phyloP scores from a whole-genome alignment of 1,284 basidiomycete genomes.

The Xerocomus amazonicus region DNA sequence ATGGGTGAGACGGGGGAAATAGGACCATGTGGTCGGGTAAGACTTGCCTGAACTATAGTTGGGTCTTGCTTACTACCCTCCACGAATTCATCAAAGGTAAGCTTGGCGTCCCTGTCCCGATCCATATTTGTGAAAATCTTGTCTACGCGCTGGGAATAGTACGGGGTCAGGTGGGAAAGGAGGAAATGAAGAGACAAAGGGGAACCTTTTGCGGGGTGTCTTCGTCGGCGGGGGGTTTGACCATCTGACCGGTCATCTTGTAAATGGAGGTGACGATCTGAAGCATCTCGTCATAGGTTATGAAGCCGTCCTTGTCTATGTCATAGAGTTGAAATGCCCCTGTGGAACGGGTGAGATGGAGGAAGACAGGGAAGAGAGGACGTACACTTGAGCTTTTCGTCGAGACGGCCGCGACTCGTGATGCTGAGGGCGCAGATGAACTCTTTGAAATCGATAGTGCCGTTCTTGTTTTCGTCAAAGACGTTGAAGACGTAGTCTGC shows the following conservation, averaged over 20 bases:
- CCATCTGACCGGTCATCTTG: slow-evolving; percentile 99
- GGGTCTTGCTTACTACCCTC: slow-evolving; percentile 97
- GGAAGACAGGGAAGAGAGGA: slow-evolving; percentile 6
- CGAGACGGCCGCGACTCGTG: slow-evolving; percentile 89
- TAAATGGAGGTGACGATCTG: slow-evolving; percentile 95
- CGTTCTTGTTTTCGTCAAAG: slow-evolving; percentile 94
- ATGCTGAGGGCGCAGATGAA: slow-evolving; percentile 98
- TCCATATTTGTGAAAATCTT: slow-evolving; percentile 97
- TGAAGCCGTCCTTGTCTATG: slow-evolving; percentile 95
- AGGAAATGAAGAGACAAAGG: slow-evolving; percentile 5
- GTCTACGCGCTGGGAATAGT: slow-evolving; percentile 73
- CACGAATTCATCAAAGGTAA: slow-evolving; percentile 94
- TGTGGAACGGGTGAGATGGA: slow-evolving; percentile 36
- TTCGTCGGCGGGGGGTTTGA: slow-evolving; percentile 95
- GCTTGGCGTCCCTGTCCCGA: slow-evolving; percentile 81
- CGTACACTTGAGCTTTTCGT: slow-evolving; percentile 98
- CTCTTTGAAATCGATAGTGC: slow-evolving; percentile 97
- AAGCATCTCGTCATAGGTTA: slow-evolving; percentile 98
- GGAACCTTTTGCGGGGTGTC: slow-evolving; percentile 97
- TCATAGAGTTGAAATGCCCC: slow-evolving; percentile 99
- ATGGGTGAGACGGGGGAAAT: slow-evolving; percentile 12
- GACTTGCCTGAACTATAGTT: slow-evolving; percentile 88
- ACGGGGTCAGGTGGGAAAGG: slow-evolving; percentile 12
- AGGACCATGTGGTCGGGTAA: slow-evolving; percentile 8
- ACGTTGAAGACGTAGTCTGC: slow-evolving; percentile 99